Conservation (phyloP, 768 basidiomycete genomes). For the Rubroboletus satanas region DNA sequence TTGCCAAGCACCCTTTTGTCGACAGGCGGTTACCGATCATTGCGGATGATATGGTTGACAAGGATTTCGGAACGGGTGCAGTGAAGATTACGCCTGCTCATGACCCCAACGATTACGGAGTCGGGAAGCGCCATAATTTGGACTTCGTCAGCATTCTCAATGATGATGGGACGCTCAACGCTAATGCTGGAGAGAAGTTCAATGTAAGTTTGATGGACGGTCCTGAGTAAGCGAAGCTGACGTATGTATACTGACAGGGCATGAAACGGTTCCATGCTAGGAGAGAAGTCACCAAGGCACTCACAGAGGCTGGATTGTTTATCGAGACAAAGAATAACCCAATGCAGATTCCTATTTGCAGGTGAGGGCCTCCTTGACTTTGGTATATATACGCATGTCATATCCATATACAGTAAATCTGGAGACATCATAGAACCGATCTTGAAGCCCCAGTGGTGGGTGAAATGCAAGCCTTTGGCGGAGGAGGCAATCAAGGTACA, state of each 20-base stretch:
- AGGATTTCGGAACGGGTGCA: conserved; percentile 95
- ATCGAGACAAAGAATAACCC: conserved; percentile 94
- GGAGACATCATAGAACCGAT: conserved; percentile 95
- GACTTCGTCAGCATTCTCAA: conserved; percentile 94
- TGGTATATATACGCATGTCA: neutral
- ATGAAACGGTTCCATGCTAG: conserved; percentile 97
- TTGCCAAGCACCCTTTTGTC: conserved; percentile 84
- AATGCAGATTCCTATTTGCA: conserved; percentile 95
- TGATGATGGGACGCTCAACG: conserved; percentile 95
- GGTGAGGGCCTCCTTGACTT: conserved; percentile 35
- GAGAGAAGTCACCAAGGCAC: conserved; percentile 71
- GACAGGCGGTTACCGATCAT: conserved; percentile 84
- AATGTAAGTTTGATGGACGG: conserved; percentile 39
- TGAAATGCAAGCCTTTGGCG: conserved; percentile 86
- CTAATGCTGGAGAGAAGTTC: conserved; percentile 78
- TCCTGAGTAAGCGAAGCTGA: neutral
- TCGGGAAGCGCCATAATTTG: conserved; percentile 81
- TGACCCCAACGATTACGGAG: conserved; percentile 95
- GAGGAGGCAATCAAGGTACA: conserved; percentile 82
- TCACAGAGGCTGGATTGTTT: conserved; percentile 82
- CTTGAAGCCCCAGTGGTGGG: conserved; percentile 99
- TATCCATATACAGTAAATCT: conserved; percentile 63
- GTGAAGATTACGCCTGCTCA: conserved; percentile 99
- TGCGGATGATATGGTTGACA: conserved; percentile 85
- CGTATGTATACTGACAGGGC: conserved; percentile 46